A percentile compares a stretch with the other conserved stretches of the same genome.
Conservation (phyloP, 1,139 yeast genomes). For the Geotrichum macrosporum region DNA sequence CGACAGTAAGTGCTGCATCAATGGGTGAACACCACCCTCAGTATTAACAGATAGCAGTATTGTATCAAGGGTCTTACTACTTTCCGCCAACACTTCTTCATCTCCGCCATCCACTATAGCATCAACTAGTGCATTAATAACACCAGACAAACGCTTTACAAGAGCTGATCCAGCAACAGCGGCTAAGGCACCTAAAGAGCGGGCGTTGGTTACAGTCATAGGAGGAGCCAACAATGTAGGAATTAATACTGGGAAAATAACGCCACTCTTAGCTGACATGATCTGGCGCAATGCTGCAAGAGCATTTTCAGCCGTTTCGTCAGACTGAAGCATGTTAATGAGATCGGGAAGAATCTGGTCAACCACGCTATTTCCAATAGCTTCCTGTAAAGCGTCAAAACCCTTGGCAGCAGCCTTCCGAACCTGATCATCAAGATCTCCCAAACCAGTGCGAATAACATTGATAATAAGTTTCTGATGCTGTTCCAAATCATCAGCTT, state of each 20-base stretch:
- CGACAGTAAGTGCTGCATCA: constrained; percentile 74
- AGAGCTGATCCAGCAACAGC: constrained; percentile 86
- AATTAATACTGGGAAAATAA: constrained; percentile 87
- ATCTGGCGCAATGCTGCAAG: constrained; percentile 85
- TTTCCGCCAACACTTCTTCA: constrained; percentile 37
- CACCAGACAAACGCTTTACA: constrained; percentile 63
- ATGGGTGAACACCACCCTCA: constrained; percentile 79
- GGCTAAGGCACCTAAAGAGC: constrained; percentile 82
- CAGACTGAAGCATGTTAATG: constrained; percentile 61
- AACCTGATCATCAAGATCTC: constrained; percentile 67
- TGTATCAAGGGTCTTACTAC: constrained; percentile 49
- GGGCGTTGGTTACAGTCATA: constrained; percentile 76
- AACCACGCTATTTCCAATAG: constrained; percentile 77
- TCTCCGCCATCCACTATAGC: constrained; percentile 46
- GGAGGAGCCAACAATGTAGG: constrained; percentile 83
- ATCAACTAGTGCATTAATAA: constrained; percentile 66
- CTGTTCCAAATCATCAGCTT: constrained; percentile 55
- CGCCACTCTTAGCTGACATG: constrained; percentile 85
- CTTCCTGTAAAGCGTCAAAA: constrained; percentile 78
- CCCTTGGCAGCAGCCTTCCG: constrained; percentile 90
- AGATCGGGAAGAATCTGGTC: constrained; percentile 86
- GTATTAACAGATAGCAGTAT: constrained; percentile 67
- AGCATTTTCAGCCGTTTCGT: constrained; percentile 62
- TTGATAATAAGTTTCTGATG: constrained; percentile 67
- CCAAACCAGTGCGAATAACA: constrained; percentile 73